Base-by-base conservation (phyloP, 305 asterid genomes). In the Solanum hybrid region DNA sequence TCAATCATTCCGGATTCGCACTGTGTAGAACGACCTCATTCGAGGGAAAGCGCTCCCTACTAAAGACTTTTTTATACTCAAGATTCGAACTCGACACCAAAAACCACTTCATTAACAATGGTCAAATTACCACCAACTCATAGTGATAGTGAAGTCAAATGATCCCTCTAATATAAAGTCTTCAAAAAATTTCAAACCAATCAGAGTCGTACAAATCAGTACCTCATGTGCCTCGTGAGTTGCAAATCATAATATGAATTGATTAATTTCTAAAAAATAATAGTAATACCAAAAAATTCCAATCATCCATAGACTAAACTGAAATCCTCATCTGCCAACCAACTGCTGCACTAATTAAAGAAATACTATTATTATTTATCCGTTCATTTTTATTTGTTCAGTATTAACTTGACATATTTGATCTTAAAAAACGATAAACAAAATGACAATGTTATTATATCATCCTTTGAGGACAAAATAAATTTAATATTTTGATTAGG, bases 21-120 rank as follows among this genome's bases (percentile, higher is more conserved):
- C 0, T 1, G 26, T 9, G 26, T 61, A 20, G 1, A 5, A 20
- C 22, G 0, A 15, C 65, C 2, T 51, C 65, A 51, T 51, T 51
- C n/a, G 20, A 0, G 2, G 10, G 11, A 0, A 57, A 61, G 1
- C 5, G 0, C 1, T 61, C 26, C 26, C 26, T 20, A 61, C 0
- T 3, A 0, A 61, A 8, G 0, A 61, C 1, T 1, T 0, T 61
- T 51, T 7, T 6, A 57, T 20, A 20, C 26, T 20, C 26, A 57
- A 57, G 0, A 17, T 7, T 20, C 4, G 2, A 57, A 57, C 65
- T 45, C 8, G 2, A 22, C 27, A 22, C 73, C 26, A 61, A 61
- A 61, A 7, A 61, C 26, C 26, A 7, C 26, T 61, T 7, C 11
- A 61, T 61, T 8, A 61, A 61, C 26, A 61, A 20, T 20, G 24